phyloP scores from a whole-genome alignment of 176 grass and related monocot species.

The Hyparrhenia diplandra region DNA sequence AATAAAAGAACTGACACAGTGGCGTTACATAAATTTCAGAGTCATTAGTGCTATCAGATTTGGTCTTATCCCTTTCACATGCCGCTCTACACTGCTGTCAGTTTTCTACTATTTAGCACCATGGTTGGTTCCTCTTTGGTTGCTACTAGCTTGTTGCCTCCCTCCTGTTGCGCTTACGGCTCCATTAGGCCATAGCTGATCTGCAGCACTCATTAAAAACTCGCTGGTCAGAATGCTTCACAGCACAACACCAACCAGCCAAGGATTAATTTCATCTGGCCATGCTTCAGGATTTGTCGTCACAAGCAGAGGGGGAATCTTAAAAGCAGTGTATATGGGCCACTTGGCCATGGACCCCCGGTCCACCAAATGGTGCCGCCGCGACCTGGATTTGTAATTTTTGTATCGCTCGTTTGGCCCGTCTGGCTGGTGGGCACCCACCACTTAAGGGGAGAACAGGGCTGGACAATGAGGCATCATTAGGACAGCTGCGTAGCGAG shows the following conservation, averaged over 20 bases:
- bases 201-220: slow-evolving; percentile 31
- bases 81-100: background rate
- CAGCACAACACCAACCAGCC: too few species aligned
- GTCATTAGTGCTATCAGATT: slow-evolving; percentile 25
- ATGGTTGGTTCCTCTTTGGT: background rate
- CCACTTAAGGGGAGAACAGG: background rate
- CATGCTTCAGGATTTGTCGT: slow-evolving; percentile 5
- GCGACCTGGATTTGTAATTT: background rate
- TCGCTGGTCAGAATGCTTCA: slow-evolving; percentile 7
- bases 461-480: background rate
- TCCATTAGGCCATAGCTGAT: slow-evolving; percentile 1
- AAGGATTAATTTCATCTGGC: slow-evolving; percentile 27
- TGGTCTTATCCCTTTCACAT: slow-evolving; percentile 25
- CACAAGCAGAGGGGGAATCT: slow-evolving; percentile 31
- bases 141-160: background rate
- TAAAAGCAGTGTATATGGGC: background rate
- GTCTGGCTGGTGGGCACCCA: slow-evolving; percentile 21
- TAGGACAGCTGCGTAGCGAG: slow-evolving; percentile 22
- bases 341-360: slow-evolving; percentile 2
- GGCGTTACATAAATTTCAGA: slow-evolving; percentile 19
- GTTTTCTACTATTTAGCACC: background rate
- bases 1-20: slow-evolving; percentile 21
- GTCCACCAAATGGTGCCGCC: slow-evolving; percentile 24
- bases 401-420: background rate
- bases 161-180: background rate